phyloP scores from a whole-genome alignment of 2,329 filamentous ascomycete species.

The Leptographium procerum region DNA sequence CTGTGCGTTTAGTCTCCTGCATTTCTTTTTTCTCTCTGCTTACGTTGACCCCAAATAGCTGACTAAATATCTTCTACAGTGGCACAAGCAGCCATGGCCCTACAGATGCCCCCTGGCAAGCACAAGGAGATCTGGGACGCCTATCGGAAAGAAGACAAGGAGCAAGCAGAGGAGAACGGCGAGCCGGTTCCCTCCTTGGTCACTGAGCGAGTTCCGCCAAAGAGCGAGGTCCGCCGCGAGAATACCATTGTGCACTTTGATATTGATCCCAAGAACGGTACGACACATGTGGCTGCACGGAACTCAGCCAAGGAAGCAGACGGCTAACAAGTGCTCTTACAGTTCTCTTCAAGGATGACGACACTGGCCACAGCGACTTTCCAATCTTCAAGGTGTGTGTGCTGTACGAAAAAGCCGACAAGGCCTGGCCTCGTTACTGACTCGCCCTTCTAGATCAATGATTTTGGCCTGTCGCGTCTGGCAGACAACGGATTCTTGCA shows the following conservation, averaged over 20 bases:
- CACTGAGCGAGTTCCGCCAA: too few species aligned
- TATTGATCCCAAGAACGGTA: slow-evolving; percentile 8
- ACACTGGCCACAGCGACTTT: background rate
- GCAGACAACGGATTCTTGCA: background rate
- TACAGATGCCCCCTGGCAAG: background rate
- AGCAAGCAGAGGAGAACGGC: background rate
- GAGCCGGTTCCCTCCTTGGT: too few species aligned
- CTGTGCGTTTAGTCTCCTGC: background rate
- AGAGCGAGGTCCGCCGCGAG: too few species aligned
- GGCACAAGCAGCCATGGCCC: background rate
- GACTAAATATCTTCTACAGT: too few species aligned
- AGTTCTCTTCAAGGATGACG: background rate
- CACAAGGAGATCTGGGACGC: background rate
- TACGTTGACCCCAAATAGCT: too few species aligned
- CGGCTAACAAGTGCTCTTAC: too few species aligned
- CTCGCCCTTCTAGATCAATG: background rate
- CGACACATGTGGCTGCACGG: too few species aligned
- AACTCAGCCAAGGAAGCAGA: too few species aligned
- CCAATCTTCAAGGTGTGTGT: slow-evolving; percentile 6
- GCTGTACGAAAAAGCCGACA: background rate
- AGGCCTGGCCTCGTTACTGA: background rate
- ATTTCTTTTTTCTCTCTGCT: too few species aligned
- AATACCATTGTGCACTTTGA: slow-evolving; percentile 7
- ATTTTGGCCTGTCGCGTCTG: background rate
- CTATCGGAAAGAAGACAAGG: too few species aligned